Base-by-base conservation (phyloP, 2,329 filamentous ascomycete genomes). In the Thielaviopsis euricoi region DNA sequence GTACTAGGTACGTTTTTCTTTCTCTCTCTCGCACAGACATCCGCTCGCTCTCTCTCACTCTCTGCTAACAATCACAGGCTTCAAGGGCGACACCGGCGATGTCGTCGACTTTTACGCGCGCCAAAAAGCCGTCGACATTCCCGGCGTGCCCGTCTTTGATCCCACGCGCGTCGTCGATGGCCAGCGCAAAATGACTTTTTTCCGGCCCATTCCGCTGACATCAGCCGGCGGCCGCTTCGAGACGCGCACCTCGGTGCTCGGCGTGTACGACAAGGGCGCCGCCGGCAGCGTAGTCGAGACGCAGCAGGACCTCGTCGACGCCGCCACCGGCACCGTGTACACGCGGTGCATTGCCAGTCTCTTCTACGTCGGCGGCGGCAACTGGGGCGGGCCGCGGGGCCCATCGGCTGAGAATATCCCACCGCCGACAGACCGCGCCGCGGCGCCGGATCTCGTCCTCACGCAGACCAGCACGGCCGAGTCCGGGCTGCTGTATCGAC, bases 371-470 rank as follows among this genome's bases (percentile, higher is more conserved):
- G 87, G 80, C 1, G 88, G 94, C 70, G 81, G 81, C 65, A 74
- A 75, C 69, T 96, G 90, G 90, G 86, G 87, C 63, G 90, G 90
- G 0, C 90, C 90, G 46, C 95, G 95, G 74, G 90, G 89, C 5
- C 88, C 89, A 2, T 83, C 87, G 61, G 86, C 85, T 0, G 75
- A 83, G 64, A 89, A 81, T 72, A 95, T 81, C 73, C 85, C 87
- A 6, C 85, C 88, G 6, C 89, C 89, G 7, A 73, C 84, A 67
- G 83, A 77, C 62, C 81, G 82, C 71, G 73, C 75, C 5, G 29
- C 3, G 29, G 7, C 29, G 55, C 86, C 89, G 17, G 88, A 94
- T 70, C 79, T 75, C 50, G 78, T 82, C 6, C 79, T 86, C 63
- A 78, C 80, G 65, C 79, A 85, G 65, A 83, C 89, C 70, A 89